These are phyloP conservation scores for Sisymbrium altissimum DNA, from an alignment of 345 rosid species.

Conservation along the genomic window DNA sequence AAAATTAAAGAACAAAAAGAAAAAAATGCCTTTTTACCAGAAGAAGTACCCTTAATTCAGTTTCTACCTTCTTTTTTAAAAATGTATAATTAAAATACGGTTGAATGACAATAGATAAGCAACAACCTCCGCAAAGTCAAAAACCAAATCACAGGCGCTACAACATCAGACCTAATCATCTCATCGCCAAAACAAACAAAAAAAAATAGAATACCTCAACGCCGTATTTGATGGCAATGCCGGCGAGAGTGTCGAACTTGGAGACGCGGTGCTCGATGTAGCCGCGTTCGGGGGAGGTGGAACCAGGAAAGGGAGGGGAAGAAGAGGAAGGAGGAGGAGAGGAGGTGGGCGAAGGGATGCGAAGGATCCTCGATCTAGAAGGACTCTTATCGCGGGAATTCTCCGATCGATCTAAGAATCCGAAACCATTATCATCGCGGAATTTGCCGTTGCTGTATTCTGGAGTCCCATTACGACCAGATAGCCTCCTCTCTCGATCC, in stretches of 20 bases:
- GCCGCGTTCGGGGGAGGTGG: constrained; percentile 35
- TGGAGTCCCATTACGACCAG: constrained; percentile 27
- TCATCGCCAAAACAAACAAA: too few species aligned
- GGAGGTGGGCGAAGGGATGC: constrained; percentile 34
- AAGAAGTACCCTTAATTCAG: not conserved
- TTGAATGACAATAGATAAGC: not conserved
- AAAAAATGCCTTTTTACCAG: not conserved
- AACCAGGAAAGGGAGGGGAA: constrained; percentile 23
- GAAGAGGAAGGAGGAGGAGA: constrained; percentile 34
- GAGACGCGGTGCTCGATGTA: constrained; percentile 69
- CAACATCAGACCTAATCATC: not conserved
- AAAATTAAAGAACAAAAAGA: too few species aligned
- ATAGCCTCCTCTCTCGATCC: constrained; percentile 44
- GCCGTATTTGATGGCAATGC: constrained; percentile 89
- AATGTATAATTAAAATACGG: constrained; percentile 5
- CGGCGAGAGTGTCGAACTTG: constrained; percentile 83
- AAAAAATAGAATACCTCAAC: constrained; percentile 53
- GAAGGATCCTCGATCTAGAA: constrained; percentile 25
- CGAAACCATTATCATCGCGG: constrained; percentile 34
- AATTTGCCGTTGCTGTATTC: constrained; percentile 28
- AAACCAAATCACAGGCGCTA: not conserved
- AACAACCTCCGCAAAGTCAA: not conserved
- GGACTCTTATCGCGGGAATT: constrained; percentile 31
- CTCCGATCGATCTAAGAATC: constrained; percentile 34
- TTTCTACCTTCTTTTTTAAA: not conserved